Evolutionary conservation across 345 rosid genomes (phyloP), one percentile per base, ranked within the genome.

Genomic region (Aegle marmelos): DNA sequence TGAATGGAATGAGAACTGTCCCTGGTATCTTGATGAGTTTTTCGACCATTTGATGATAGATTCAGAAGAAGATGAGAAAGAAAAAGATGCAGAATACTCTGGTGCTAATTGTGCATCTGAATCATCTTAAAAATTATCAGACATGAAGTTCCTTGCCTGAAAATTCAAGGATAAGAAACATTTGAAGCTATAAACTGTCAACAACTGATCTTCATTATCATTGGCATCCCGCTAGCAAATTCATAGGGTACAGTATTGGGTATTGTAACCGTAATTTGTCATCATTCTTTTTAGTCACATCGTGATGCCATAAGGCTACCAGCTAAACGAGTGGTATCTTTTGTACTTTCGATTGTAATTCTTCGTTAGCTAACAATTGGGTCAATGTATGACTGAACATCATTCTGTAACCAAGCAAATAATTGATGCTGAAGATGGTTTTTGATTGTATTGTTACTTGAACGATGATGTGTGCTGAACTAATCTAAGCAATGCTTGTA

Each of bases 1-100:
- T 22, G 87, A 88, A 9, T 94, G 94, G 97, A 91, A 91, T 63
- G 96, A 93, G 7, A 89, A 69, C 16, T 92, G 94, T 76, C 71
- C 90, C 36, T 93, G 94, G 91, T 89, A 88, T 74, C 91, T 91
- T 2, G 85, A 84, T 57, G 87, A 78, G 14, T 91, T 94, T 77
- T 97, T 97, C 17, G 93, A 93, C 79, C 80, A 79, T 56, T 27
- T 83, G 34, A 31, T 5, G 21, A 53, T 77, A 2, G 91, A 88
- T 74, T 76, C 84, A 0, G 90, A 87, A 56, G 70, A 81, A 28
- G 85, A 83, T 30, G 83, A 36, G 10, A 50, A 72, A 68, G 72
- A 59, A 34, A 36, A 56, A 27, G 69, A 80, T 59, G 50, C 71
- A 14, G 80, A 65, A 25, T 48, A 5, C 33, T 30, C 9, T 2